Base-by-base conservation (phyloP, 352 stramenopile species). In the Detonula confervacea region DNA sequence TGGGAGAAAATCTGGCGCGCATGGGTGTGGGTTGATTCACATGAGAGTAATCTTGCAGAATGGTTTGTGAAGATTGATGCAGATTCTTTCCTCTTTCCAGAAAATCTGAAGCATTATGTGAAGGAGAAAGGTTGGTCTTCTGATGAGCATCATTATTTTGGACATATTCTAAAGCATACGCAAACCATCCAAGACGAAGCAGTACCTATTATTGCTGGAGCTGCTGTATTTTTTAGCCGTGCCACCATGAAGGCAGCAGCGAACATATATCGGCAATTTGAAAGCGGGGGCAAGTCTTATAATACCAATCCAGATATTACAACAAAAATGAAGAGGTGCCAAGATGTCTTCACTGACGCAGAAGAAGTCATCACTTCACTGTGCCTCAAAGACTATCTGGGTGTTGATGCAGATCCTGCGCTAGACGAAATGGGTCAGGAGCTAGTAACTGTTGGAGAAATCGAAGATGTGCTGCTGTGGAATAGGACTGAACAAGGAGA, bases 1-100 rank as follows among this genome's bases (percentile, higher is more conserved):
- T 83, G 75, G 75, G 75, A 83, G 20, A 83, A 83, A 24, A 61
- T 83, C 51, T 83, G 75, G 75, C 46, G 75, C 27, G 68, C 51
- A 22, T 80, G 60, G 68, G 27, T 65, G 25, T 83, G 33, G 60
- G 64, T 83, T 14, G 75, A 83, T 62, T 35, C 33, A 2, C 42
- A 67, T 67, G 68, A 75, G 29, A 59, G 44, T 29, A 47, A 83
- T 56, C 16, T 37, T 25, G 69, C 68, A 5, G 68, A 80, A 1
- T 83, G 69, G 69, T 83, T 83, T 61, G 71, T 73, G 3, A 80
- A 83, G 29, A 37, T 83, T 22, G 75, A 83, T 49, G 46, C 68
- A 12, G 75, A 83, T n/a, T 66, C 68, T 0, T 83, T 67, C 57
- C 27, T 83, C 8, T 83, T 83, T 55, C 56, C 75, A 7, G 69